A percentile compares a stretch with the other conserved stretches of the same genome.
Conservation (phyloP, 805 yeast genomes). For the Yarrowia sp. region DNA sequence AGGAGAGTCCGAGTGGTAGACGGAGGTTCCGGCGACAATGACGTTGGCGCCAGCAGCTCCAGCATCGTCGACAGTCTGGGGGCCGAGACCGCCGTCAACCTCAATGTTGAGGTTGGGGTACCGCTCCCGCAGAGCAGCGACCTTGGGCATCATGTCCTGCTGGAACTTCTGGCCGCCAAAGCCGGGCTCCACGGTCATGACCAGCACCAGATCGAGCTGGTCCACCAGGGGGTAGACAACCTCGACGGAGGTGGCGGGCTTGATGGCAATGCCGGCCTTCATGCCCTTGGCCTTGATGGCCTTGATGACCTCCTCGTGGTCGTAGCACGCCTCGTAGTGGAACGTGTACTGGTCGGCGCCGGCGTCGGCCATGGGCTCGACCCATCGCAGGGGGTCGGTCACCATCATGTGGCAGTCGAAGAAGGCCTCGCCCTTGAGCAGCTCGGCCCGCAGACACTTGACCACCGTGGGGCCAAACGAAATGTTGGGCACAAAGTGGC, state of each 20-base stretch:
- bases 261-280: conserved; percentile 92
- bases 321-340: conserved; percentile 84
- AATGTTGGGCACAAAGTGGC: conserved; percentile 96
- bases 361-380: conserved; percentile 85
- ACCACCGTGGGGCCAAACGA: conserved; percentile 93
- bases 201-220: conserved; percentile 88
- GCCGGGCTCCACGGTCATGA: conserved; percentile 99
- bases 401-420: conserved; percentile 99
- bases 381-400: conserved; percentile 89
- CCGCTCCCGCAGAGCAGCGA: conserved; percentile 70
- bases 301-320: conserved; percentile 75
- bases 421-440: conserved; percentile 70
- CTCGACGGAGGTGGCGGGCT: conserved; percentile 90
- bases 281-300: conserved; percentile 81
- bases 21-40: conserved; percentile 96
- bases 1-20: conserved; percentile 85
- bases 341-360: conserved; percentile 97
- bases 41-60: conserved; percentile 99
- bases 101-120: conserved; percentile 86
- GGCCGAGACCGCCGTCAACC: conserved; percentile 96
- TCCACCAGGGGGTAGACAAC: conserved; percentile 78
- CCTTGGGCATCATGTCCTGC: conserved; percentile 97
- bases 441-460: conserved; percentile 71
- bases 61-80: conserved; percentile 81
- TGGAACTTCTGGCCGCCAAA: conserved; percentile 98